These are phyloP conservation scores for Penstemon eatonii DNA, from an alignment of 257 asterid species.

Conservation along the genomic window DNA sequence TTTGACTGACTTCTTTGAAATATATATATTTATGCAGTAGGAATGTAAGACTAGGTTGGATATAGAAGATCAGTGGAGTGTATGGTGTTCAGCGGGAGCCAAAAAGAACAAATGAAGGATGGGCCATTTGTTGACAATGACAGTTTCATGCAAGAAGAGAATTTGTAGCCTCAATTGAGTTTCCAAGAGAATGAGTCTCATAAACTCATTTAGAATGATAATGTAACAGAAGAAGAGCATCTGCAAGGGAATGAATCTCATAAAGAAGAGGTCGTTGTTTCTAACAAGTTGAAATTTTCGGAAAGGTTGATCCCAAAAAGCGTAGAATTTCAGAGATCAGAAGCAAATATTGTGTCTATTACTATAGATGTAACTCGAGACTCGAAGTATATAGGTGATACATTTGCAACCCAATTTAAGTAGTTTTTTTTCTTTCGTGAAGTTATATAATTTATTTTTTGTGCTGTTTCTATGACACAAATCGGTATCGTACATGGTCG, in stretches of 20 bases:
- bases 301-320: slow-evolving; percentile 37
- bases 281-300: slow-evolving; percentile 27
- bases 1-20: slow-evolving; percentile 9
- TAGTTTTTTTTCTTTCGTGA: neutral
- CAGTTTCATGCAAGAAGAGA: slow-evolving; percentile 29
- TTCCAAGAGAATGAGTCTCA: slow-evolving; percentile 33
- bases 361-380: slow-evolving; percentile 42
- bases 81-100: slow-evolving; percentile 15
- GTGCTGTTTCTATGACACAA: neutral
- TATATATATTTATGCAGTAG: slow-evolving; percentile 45
- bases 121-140: slow-evolving; percentile 30
- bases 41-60: slow-evolving; percentile 38
- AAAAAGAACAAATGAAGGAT: slow-evolving; percentile 27
- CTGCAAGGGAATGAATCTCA: slow-evolving; percentile 21
- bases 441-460: neutral
- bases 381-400: slow-evolving; percentile 48
- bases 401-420: slow-evolving; percentile 27
- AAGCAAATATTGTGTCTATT: slow-evolving; percentile 37
- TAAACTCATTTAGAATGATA: slow-evolving; percentile 8
- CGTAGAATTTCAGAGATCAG: slow-evolving; percentile 27
- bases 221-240: too few relatives aligned
- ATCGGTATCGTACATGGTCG: neutral
- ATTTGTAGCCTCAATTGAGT: slow-evolving; percentile 19
- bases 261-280: slow-evolving; percentile 26
- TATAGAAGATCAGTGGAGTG: slow-evolving; percentile 6